Evolutionary conservation across 2,329 filamentous ascomycete species (phyloP).

Genomic region (Penicillium sp.): DNA sequence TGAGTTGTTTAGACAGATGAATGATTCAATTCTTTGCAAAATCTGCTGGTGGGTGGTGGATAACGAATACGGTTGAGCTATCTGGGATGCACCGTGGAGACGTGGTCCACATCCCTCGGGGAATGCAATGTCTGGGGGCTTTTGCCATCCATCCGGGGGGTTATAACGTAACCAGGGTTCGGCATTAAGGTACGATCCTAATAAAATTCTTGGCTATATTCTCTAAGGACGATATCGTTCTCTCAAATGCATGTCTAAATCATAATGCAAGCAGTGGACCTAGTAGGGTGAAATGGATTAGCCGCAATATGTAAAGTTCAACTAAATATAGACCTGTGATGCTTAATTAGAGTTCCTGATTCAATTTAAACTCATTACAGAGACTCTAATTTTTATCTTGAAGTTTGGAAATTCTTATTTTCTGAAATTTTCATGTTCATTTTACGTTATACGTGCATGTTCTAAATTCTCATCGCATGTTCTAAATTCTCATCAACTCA

Average conservation of each 20-base stretch:
- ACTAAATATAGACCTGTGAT: neutral
- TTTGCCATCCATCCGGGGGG: neutral
- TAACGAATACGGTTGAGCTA: neutral
- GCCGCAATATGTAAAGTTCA: neutral
- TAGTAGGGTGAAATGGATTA: neutral
- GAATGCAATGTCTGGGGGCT: neutral
- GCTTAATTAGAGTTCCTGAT: neutral
- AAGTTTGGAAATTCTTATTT: neutral
- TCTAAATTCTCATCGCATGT: neutral
- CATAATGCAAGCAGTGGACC: neutral
- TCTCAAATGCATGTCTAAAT: neutral
- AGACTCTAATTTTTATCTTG: neutral
- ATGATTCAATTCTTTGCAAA: neutral
- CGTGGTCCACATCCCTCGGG: neutral
- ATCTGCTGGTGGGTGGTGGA: neutral
- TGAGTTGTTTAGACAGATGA: neutral
- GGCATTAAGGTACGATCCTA: neutral
- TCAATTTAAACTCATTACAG: neutral
- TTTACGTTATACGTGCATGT: neutral
- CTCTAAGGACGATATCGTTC: neutral
- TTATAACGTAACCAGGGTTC: neutral
- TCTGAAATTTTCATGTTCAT: neutral
- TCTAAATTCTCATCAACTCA: neutral
- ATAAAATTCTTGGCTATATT: neutral
- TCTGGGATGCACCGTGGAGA: neutral